These are phyloP conservation scores for Actinidia arguta DNA, from an alignment of 179 eudicot genomes.

Conservation along the genomic window DNA sequence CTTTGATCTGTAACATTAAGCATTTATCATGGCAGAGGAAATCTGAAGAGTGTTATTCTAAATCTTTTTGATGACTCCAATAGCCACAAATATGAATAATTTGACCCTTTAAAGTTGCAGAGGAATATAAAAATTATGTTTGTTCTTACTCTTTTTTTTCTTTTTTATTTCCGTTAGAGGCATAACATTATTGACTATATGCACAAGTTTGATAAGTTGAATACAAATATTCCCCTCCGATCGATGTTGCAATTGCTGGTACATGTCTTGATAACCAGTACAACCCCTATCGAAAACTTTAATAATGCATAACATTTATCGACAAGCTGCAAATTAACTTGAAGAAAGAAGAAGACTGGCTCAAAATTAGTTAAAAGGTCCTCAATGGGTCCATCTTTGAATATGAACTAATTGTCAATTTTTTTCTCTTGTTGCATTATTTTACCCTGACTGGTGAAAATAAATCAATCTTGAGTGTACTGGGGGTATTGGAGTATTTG, in stretches of 20 bases:
- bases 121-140: no score
- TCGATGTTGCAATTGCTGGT: not conserved
- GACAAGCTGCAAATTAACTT: not conserved
- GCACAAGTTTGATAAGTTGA: not conserved
- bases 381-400: not conserved
- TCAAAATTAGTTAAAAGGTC: not conserved
- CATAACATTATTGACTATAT: not conserved
- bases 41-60: not conserved
- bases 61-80: not conserved
- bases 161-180: no score
- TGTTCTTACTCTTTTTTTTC: not conserved
- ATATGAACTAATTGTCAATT: not conserved
- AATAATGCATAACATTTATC: no score
- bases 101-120: not conserved
- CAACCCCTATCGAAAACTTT: no score
- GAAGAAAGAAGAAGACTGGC: no score
- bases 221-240: not conserved
- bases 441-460: slow-evolving; percentile 7
- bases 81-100: not conserved
- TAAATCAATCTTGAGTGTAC: not conserved
- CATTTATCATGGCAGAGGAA: not conserved
- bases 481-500: not conserved
- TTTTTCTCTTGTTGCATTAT: not conserved
- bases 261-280: no score
- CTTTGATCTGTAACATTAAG: not conserved